Conservation (phyloP, 441 rosid species). For the Isatis lusitanica region DNA sequence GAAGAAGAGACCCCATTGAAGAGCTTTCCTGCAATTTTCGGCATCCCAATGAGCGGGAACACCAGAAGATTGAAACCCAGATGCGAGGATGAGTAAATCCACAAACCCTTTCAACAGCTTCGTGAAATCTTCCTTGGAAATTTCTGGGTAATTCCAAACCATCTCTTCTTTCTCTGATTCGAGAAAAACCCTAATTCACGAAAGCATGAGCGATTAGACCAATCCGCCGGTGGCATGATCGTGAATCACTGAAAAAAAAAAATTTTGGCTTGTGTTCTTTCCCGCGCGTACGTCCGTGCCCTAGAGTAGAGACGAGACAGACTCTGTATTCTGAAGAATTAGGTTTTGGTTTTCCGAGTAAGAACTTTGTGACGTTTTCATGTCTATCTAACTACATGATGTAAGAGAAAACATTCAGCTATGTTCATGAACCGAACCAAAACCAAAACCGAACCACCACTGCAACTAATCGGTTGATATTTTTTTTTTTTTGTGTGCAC, state of each 20-base stretch:
- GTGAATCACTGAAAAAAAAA: slow-evolving; percentile 2
- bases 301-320: neutral
- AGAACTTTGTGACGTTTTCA: slow-evolving; percentile 7
- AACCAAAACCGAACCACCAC: no score
- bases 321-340: neutral
- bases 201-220: neutral
- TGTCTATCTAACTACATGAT: neutral
- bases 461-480: no score
- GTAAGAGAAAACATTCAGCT: slow-evolving; percentile 6
- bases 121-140: slow-evolving; percentile 55
- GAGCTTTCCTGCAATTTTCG: slow-evolving; percentile 54
- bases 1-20: slow-evolving; percentile 83
- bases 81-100: slow-evolving; percentile 65
- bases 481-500: no score
- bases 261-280: neutral
- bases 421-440: neutral
- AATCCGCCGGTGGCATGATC: neutral
- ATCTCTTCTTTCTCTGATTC: slow-evolving; percentile 28
- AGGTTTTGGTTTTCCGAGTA: slow-evolving; percentile 6
- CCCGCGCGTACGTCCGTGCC: slow-evolving; percentile 27
- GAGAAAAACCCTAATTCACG: neutral
- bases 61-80: slow-evolving; percentile 86
- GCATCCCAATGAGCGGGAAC: slow-evolving; percentile 67
- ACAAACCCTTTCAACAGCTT: slow-evolving; percentile 74
- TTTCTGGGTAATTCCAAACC: slow-evolving; percentile 73